Percentiles rank a stretch among this genome's conserved stretches.
Evolutionary conservation across 2,329 filamentous ascomycete genomes (phyloP).

Genomic region (Xylariaceae sp.): DNA sequence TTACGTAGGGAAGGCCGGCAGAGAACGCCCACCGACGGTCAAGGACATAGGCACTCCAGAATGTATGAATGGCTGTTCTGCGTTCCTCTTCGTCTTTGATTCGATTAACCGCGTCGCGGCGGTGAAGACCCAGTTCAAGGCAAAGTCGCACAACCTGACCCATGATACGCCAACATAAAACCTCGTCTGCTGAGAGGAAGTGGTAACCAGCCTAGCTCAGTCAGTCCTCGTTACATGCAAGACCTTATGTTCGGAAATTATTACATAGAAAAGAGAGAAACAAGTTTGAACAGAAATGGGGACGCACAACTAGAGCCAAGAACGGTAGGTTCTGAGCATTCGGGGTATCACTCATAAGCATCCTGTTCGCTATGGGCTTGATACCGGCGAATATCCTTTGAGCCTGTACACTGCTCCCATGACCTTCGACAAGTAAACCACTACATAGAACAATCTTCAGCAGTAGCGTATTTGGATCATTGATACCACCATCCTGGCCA

Average conservation of each 20-base stretch:
- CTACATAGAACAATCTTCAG: constrained; percentile 86
- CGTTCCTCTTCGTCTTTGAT: constrained; percentile 74
- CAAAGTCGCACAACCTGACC: constrained; percentile 82
- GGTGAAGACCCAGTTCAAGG: constrained; percentile 81
- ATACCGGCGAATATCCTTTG: constrained; percentile 77
- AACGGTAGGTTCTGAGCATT: constrained; percentile 56
- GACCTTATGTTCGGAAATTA: background rate
- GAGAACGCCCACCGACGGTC: constrained; percentile 89
- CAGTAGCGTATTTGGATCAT: constrained; percentile 65
- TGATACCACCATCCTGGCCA: constrained; percentile 47
- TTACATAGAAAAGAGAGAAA: background rate
- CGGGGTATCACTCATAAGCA: constrained; percentile 60
- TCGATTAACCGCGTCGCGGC: constrained; percentile 72
- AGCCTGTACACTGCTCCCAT: constrained; percentile 78
- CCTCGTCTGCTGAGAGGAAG: constrained; percentile 85
- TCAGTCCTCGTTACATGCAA: constrained; percentile 21
- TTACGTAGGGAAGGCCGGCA: constrained; percentile 84
- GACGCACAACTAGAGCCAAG: constrained; percentile 50
- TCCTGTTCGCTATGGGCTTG: constrained; percentile 71
- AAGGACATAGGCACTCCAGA: constrained; percentile 86
- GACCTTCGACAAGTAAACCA: constrained; percentile 76
- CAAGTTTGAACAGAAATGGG: background rate
- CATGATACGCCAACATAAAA: constrained; percentile 84
- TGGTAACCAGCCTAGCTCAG: constrained; percentile 65
- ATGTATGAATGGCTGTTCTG: constrained; percentile 71